Evolutionary conservation across 1,284 basidiomycete species (phyloP), one percentile per base, ranked within the genome.

Genomic region (Puccinia coronata): DNA sequence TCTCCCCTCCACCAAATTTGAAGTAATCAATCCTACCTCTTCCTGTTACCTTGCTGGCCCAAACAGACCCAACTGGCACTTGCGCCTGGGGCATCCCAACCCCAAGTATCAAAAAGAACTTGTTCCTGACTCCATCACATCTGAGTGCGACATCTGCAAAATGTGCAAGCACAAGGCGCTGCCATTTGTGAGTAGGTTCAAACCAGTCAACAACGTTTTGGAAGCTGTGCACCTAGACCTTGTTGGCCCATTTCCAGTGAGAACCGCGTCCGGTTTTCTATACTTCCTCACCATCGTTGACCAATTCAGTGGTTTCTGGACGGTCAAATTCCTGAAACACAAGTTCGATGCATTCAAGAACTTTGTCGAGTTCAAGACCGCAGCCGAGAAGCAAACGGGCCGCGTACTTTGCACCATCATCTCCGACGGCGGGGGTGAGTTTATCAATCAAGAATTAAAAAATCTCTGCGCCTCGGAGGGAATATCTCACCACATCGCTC

Each of bases 381-480:
- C 2, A n/a, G 36, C 63, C 0, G 61, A 77, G 31, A 67, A 67
- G 20, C 39, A 65, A 47, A 63, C 57, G 1, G 39, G 28, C 2
- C 1, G 0, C 12, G 2, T 1, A 0, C 39, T 67, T 31, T 28
- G 47, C 23, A 1, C 4, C 18, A 3, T 77, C 2, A 23, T 67
- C 61, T 57, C 57, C 2, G 61, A 77, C 47, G 41, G 55, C 11
- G 75, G 75, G 25, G 75, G 75, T 3, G 59, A 77, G 43, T 77
- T 65, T 51, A 11, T 65, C 8, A 77, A 63, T 34, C 3, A 23
- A 14, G 16, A 36, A 0, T 77, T 77, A 18, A 23, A 77, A 9
- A 20, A 49, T 1, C 28, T 77, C 6, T 65, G 49, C 36, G 25
- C 16, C 16, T 0, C 25, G 1, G 11, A 67, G 18, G 75, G 57